phyloP scores from a whole-genome alignment of 345 rosid genomes.

The Eucalyptus marginata region DNA sequence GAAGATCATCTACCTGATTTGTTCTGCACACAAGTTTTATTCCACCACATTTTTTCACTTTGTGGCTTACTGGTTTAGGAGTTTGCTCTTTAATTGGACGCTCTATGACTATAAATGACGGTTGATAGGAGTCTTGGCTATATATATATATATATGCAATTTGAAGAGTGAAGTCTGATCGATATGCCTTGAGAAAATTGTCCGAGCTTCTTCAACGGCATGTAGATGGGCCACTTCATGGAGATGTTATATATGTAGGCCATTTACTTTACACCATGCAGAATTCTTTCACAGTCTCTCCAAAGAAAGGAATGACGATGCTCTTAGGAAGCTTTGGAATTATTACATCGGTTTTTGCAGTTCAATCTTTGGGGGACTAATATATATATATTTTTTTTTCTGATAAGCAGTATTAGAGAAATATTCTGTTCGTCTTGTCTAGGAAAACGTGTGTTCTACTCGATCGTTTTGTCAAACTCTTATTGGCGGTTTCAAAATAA shows the following conservation, averaged over 20 bases:
- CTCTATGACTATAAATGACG: not conserved
- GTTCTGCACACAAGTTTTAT: not conserved
- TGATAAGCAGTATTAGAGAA: not conserved
- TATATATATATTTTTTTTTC: not conserved
- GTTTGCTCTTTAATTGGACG: not conserved
- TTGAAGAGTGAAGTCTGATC: conserved; percentile 12
- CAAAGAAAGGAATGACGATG: no score
- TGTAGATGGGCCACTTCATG: not conserved
- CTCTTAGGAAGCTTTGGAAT: not conserved
- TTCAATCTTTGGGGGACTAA: not conserved
- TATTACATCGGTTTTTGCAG: not conserved
- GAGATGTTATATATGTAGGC: no score
- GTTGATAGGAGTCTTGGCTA: not conserved
- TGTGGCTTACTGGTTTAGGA: not conserved
- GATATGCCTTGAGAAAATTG: conserved; percentile 33
- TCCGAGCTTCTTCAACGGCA: conserved; percentile 14
- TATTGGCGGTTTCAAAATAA: not conserved
- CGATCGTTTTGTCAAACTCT: not conserved
- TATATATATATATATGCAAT: not conserved
- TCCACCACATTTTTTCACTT: not conserved
- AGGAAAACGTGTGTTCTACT: not conserved
- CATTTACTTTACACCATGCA: no score
- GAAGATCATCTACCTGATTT: not conserved
- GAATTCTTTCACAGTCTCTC: no score
- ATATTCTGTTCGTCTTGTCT: not conserved